These are phyloP conservation scores for Paulownia fortunei DNA, from an alignment of 257 asterid species.

Conservation along the genomic window DNA sequence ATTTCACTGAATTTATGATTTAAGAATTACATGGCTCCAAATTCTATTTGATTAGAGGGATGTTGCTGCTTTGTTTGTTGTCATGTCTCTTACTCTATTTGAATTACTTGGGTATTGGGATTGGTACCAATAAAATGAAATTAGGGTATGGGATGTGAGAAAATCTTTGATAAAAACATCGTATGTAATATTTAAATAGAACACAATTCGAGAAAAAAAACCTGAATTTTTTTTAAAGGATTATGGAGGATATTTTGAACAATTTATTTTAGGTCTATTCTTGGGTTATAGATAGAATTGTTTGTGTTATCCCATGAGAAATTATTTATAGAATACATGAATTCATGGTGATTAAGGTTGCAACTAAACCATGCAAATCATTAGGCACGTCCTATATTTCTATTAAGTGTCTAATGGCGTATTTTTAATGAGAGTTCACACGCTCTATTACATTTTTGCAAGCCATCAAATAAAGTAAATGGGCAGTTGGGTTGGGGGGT, in stretches of 20 bases:
- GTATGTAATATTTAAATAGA: not conserved
- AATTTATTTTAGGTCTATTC: not conserved
- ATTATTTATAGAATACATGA: not conserved
- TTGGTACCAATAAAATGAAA: not conserved
- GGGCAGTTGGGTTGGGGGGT: not conserved
- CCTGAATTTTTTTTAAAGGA: not conserved
- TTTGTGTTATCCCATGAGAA: not conserved
- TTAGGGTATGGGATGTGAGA: not conserved
- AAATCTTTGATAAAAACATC: not conserved
- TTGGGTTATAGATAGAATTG: not conserved
- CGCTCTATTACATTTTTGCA: not conserved
- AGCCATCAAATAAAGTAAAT: not conserved
- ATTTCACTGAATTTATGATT: no score
- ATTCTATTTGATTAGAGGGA: not conserved
- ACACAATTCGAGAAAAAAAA: no score
- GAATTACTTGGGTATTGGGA: not conserved
- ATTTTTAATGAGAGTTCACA: not conserved
- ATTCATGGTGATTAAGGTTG: not conserved
- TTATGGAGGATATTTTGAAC: not conserved
- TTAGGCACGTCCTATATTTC: not conserved
- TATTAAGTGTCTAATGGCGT: not conserved
- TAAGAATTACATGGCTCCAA: not conserved
- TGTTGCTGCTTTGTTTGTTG: not conserved
- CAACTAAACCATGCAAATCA: not conserved
- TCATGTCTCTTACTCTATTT: not conserved